Conservation (phyloP, 768 basidiomycete species). For the Sporobolomyces pararoseus region DNA sequence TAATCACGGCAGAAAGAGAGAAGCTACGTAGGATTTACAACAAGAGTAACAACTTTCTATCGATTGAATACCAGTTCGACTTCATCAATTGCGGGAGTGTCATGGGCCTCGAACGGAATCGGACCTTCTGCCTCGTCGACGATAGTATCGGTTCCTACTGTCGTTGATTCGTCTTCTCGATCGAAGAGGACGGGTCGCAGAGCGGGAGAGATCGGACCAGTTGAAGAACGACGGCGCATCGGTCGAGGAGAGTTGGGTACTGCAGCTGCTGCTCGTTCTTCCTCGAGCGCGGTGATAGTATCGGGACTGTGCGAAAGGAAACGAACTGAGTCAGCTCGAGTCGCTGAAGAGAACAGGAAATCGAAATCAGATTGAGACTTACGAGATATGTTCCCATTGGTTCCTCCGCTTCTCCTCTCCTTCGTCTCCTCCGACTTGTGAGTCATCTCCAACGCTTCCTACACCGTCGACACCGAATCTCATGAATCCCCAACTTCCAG, state of each 20-base stretch:
- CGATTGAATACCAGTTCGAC: conserved; percentile 39
- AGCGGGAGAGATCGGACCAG: conserved; percentile 44
- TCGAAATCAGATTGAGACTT: neutral
- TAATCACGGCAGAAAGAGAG: no score
- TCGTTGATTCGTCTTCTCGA: conserved; percentile 38
- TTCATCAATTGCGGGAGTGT: conserved; percentile 41
- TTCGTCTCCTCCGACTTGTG: conserved; percentile 16
- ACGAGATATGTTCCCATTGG: conserved; percentile 46
- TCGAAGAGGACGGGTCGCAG: conserved; percentile 44
- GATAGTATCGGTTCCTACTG: neutral
- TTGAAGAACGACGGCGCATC: conserved; percentile 34
- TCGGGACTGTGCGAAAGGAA: conserved; percentile 42
- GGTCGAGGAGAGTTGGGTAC: conserved; percentile 40
- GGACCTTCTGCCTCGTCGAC: conserved; percentile 35
- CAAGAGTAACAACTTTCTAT: neutral
- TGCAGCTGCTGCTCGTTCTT: conserved; percentile 37
- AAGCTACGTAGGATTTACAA: neutral
- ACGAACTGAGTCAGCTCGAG: neutral
- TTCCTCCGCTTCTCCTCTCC: conserved; percentile 28
- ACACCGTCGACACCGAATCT: conserved; percentile 59
- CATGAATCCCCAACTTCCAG: conserved; percentile 77
- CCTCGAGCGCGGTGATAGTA: conserved; percentile 44
- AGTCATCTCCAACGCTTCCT: conserved; percentile 23
- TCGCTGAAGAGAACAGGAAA: neutral
- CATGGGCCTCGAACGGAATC: conserved; percentile 26